Percentiles rank a stretch among this genome's conserved stretches.
Evolutionary conservation across 768 basidiomycete species (phyloP).

Genomic region (Psilocybe sp.): DNA sequence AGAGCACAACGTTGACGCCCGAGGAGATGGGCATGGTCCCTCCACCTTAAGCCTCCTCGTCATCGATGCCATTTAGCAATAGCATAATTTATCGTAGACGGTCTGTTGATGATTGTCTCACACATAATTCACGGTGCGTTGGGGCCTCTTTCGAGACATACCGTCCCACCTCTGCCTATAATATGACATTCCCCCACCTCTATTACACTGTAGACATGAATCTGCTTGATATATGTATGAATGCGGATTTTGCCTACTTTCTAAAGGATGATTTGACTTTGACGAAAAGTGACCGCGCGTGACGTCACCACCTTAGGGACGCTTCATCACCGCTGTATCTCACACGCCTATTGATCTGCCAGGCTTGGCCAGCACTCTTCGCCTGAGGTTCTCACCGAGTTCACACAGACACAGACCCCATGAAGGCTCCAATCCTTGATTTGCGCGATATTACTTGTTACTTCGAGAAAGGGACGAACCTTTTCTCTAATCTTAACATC

Average conservation of each 20-base stretch:
- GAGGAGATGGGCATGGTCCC: conserved; percentile 79
- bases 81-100: conserved; percentile 18
- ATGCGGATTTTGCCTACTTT: background rate
- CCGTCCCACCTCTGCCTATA: background rate
- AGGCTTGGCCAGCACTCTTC: background rate
- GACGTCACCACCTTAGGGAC: too few species aligned
- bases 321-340: too few species aligned
- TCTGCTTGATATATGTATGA: conserved; percentile 1
- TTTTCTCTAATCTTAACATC: conserved; percentile 65
- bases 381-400: too few species aligned
- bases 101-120: conserved; percentile 10
- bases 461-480: conserved; percentile 39
- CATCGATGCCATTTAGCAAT: conserved; percentile 2
- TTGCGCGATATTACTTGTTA: conserved; percentile 49
- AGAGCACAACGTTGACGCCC: conserved; percentile 75
- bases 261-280: background rate
- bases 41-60: conserved; percentile 33
- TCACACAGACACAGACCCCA: conserved; percentile 1
- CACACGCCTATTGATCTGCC: background rate
- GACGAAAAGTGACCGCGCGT: background rate
- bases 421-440: conserved; percentile 43
- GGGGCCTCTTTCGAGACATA: background rate
- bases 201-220: conserved; percentile 1
- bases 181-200: background rate
- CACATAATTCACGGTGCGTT: conserved; percentile 3